These are phyloP conservation scores for Aspergillus persii DNA, from an alignment of 2,329 filamentous ascomycete species.

Conservation along the genomic window DNA sequence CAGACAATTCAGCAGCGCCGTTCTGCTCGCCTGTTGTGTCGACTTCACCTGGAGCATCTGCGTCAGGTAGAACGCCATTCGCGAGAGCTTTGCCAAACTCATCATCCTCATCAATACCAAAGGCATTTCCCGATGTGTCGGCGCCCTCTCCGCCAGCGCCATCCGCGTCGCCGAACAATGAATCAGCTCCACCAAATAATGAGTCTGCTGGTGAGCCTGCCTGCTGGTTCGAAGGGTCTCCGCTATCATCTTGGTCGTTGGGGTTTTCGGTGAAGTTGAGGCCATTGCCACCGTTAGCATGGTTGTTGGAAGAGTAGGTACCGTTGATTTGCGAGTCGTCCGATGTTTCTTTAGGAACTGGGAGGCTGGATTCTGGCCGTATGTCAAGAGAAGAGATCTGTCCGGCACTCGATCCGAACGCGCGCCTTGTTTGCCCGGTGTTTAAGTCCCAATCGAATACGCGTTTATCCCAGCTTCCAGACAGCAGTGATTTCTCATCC, in stretches of 20 bases:
- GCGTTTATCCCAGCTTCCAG: conserved; percentile 94
- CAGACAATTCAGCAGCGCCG: conserved; percentile 12
- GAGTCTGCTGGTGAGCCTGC: conserved; percentile 70
- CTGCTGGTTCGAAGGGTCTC: conserved; percentile 55
- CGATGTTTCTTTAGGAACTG: conserved; percentile 70
- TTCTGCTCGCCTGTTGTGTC: conserved; percentile 24
- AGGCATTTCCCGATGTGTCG: conserved; percentile 57
- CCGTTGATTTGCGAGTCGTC: conserved; percentile 54
- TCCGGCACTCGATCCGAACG: conserved; percentile 72
- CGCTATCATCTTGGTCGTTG: conserved; percentile 35
- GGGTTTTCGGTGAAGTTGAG: conserved; percentile 44
- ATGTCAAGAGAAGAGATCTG: conserved; percentile 89
- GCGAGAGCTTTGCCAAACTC: conserved; percentile 76
- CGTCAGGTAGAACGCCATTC: conserved; percentile 55
- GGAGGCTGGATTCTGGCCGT: conserved; percentile 70
- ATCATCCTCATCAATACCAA: conserved; percentile 79
- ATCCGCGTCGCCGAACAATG: conserved; percentile 82
- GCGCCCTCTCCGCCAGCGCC: conserved; percentile 49
- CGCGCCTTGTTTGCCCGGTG: conserved; percentile 71
- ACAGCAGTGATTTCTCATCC: conserved; percentile 83
- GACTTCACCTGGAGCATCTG: conserved; percentile 37
- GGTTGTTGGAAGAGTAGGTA: conserved; percentile 76
- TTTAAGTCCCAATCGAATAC: conserved; percentile 95
- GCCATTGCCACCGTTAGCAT: conserved; percentile 58
- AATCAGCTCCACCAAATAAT: conserved; percentile 80